These are phyloP conservation scores for Citrus hindsii DNA, from an alignment of 345 rosid species.

Conservation along the genomic window DNA sequence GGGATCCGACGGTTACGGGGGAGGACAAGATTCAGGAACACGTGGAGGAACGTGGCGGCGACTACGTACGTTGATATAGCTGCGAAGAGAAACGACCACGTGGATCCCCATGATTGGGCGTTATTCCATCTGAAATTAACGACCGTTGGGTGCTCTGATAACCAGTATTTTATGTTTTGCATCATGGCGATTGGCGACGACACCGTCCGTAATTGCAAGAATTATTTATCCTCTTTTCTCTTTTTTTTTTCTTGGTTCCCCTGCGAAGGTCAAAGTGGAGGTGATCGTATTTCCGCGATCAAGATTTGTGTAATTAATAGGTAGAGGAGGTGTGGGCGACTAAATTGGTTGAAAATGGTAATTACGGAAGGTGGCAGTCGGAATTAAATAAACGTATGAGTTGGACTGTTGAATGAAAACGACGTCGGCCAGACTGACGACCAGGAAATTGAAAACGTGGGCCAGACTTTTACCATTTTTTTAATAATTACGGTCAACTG, in stretches of 20 bases:
- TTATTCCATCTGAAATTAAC: conserved; percentile 89
- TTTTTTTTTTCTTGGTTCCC: no score
- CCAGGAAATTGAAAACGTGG: not conserved
- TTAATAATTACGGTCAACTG: not conserved
- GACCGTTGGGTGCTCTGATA: conserved; percentile 74
- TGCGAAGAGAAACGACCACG: conserved; percentile 75
- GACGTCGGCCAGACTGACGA: not conserved
- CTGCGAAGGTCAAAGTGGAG: no score
- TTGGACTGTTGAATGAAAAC: not conserved
- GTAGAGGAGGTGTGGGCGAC: no score
- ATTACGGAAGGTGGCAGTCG: not conserved
- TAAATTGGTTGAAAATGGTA: no score
- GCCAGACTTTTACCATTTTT: not conserved
- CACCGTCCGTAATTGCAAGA: no score
- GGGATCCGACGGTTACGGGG: conserved; percentile 38
- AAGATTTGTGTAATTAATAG: no score
- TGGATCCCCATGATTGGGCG: conserved; percentile 76
- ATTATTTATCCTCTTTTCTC: no score
- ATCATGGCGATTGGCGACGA: not conserved
- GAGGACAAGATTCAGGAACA: conserved; percentile 35
- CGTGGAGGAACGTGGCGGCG: conserved; percentile 51
- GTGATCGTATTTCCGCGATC: no score
- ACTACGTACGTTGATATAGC: conserved; percentile 52
- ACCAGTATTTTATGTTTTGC: conserved; percentile 34
- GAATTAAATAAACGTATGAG: not conserved